Conservation (phyloP, 345 rosid genomes). For the Salix brachista region DNA sequence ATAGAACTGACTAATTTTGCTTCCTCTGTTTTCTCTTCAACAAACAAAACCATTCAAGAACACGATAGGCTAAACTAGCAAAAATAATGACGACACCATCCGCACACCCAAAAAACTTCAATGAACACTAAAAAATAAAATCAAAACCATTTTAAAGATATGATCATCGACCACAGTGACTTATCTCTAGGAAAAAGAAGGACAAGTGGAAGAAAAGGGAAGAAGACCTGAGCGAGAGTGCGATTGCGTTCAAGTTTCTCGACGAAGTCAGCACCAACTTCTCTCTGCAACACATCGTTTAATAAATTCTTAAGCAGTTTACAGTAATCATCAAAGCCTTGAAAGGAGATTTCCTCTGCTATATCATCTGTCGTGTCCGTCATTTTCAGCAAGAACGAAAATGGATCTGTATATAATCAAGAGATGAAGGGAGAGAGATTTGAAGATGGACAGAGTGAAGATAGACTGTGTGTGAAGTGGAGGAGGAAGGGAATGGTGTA, state of each 20-base stretch:
- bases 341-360: slow-evolving; percentile 90
- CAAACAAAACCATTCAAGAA: slow-evolving; percentile 18
- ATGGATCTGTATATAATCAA: not conserved
- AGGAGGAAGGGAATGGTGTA: not conserved
- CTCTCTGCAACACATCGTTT: slow-evolving; percentile 78
- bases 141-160: not conserved
- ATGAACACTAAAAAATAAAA: not conserved
- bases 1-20: not conserved
- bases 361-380: slow-evolving; percentile 96
- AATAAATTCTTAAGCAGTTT: slow-evolving; percentile 81
- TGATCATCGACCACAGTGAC: not conserved
- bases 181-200: not conserved
- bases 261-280: slow-evolving; percentile 62
- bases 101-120: not conserved
- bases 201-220: not conserved
- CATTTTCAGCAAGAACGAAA: slow-evolving; percentile 33
- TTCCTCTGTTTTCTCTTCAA: slow-evolving; percentile 12
- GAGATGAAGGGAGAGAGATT: not conserved
- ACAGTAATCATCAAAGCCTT: slow-evolving; percentile 89
- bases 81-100: not conserved
- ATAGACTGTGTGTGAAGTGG: not conserved
- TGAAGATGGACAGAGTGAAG: not conserved
- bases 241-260: slow-evolving; percentile 69
- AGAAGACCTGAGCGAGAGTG: slow-evolving; percentile 70
- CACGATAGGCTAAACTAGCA: not conserved